Evolutionary conservation across 2,329 filamentous ascomycete genomes (phyloP).

Genomic region (Plenodomus biglobosus): DNA sequence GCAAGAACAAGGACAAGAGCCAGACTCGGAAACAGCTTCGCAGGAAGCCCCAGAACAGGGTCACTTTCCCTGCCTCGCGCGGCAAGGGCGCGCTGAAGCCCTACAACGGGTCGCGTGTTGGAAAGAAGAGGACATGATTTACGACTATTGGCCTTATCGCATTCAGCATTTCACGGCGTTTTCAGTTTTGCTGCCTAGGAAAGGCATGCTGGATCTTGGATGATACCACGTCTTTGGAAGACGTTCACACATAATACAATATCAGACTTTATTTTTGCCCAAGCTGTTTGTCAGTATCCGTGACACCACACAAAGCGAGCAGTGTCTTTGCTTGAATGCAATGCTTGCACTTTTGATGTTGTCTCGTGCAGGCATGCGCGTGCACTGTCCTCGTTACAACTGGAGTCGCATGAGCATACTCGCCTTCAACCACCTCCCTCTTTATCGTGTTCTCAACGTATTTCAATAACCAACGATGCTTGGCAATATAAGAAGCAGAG

Average conservation of each 20-base stretch:
- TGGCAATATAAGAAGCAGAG: no score
- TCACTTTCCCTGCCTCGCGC: slow-evolving; percentile 40
- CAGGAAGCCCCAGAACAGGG: slow-evolving; percentile 44
- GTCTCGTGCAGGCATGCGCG: no score
- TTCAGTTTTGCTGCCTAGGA: slow-evolving; percentile 16
- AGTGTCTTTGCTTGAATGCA: no score
- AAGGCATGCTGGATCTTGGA: slow-evolving; percentile 14
- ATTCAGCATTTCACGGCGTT: slow-evolving; percentile 31
- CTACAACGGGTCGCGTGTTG: slow-evolving; percentile 31
- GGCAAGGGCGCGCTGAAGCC: slow-evolving; percentile 43
- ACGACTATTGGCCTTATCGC: slow-evolving; percentile 17
- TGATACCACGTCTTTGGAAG: slow-evolving; percentile 30
- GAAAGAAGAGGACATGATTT: slow-evolving; percentile 29
- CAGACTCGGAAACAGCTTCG: slow-evolving; percentile 41
- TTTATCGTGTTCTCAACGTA: no score
- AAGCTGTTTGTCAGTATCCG: no score
- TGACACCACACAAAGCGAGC: no score
- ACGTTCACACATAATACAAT: slow-evolving; percentile 10
- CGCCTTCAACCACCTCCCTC: no score
- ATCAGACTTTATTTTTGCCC: background rate
- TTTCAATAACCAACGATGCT: no score
- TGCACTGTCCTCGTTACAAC: no score
- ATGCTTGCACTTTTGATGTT: no score
- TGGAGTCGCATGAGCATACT: no score
- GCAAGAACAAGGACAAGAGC: slow-evolving; percentile 39